Base-by-base conservation (phyloP, 352 stramenopile species). In the Globisporangium radiosum region DNA sequence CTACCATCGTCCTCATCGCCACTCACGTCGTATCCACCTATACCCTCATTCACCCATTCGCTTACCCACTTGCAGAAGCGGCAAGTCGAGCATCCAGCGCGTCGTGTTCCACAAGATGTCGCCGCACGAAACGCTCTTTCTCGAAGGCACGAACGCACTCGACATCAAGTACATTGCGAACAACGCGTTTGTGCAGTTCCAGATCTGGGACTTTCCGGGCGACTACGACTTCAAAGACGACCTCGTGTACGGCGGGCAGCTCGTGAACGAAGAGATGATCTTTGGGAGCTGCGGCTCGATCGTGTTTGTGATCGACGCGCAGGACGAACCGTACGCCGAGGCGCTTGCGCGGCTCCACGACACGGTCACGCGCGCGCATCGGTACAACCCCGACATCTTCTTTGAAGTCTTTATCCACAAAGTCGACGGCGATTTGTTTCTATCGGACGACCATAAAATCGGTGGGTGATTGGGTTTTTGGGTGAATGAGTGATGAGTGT, bases 351-450 rank as follows among this genome's bases (percentile, higher is more conserved):
- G 90, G 13, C 73, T 97, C 54, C 85, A 96, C 42, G 91, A 97
- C 59, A 96, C 87, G 9, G 88, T 97, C 47, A 80, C 78, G 48
- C 76, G 84, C 17, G 90, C 87, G 40, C 86, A 96, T 58, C 67
- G 73, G 19, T 93, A 97, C 72, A 99, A 99, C 69, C 94, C 96
- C 10, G 85, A 95, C 60, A 98, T 99, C 65, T 81, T 94, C 44
- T 95, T 99, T 60, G 96, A 99, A 68, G 95, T 99, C 19, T 99
- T 99, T 69, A 98, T 99, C 57, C 97, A 99, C 88, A 98, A 98
- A 72, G 96, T 99, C 7, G 97, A 99, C 70, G 97, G 97, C 39
- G 97, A 99, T 64, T 70, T 99, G 6, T 99, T 99, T 73, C 79
- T 99, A 33, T 98, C 87, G 54, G 96, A 99, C 64, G 97, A 99